Evolutionary conservation across 257 asterid species (phyloP), one percentile per base, ranked within the genome.

Genomic region (Solanum microdontum): DNA sequence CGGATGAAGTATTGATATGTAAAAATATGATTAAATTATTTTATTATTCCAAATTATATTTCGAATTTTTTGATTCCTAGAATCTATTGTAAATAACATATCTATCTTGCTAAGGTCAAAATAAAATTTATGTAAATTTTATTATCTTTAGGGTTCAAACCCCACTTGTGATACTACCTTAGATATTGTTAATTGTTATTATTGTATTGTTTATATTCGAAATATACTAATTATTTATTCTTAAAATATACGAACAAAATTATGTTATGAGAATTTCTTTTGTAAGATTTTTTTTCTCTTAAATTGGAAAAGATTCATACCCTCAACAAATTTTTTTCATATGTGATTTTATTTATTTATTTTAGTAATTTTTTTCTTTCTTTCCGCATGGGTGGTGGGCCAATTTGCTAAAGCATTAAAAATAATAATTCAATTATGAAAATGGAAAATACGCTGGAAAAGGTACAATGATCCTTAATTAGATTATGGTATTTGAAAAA

Each of bases 401-500:
- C 43, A 32, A 72, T 72, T 17, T 73, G 8, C 8, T 33, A 33
- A 17, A 72, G 45, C 13, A 72, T 32, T 43, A 17, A 73, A 17
- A 33, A 15, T 17, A 73, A 8, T 55, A 55, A 11, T 73, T 73
- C 36, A 70, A 70, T 8, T 33, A 73, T 33, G 14, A 33, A 33
- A 73, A 73, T 74, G 48, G 14, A 73, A 73, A 33, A 73, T 32
- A 33, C 8, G 80, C 45, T 73, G 80, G 82, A 36, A 75, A 37
- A 76, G 83, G 83, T 37, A 2, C 19, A 37, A 37, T 76, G 28
- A 37, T 76, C 58, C 58, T 75, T 76, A 76, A 76, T 37, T 37
- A n/a, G 33, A 76, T 37, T 76, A 37, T 76, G 55, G 33, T 76
- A 76, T 76, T 76, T 76, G 83, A 76, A 39, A 75, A 76, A 13